Conservation (phyloP, 345 rosid genomes). For the Luvunga scandens region DNA sequence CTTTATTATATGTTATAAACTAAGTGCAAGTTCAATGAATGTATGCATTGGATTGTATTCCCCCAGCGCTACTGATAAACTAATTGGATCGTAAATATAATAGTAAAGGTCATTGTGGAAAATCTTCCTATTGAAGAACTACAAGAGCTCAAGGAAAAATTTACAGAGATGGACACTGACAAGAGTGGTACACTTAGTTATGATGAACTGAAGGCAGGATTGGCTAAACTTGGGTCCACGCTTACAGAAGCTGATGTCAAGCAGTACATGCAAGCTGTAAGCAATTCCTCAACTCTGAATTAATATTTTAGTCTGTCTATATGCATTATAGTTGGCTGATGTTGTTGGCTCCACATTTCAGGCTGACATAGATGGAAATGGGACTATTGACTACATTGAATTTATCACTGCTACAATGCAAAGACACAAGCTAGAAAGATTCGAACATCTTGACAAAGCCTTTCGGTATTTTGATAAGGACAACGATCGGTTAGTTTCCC, state of each 20-base stretch:
- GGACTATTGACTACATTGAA: constrained; percentile 77
- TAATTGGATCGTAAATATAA: not conserved
- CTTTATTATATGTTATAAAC: not conserved
- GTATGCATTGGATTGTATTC: not conserved
- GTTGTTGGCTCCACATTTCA: constrained; percentile 19
- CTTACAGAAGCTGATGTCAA: constrained; percentile 71
- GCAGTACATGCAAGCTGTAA: constrained; percentile 93
- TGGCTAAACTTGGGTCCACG: constrained; percentile 74
- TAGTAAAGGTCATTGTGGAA: constrained; percentile 72
- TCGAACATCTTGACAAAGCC: constrained; percentile 71
- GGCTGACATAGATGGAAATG: constrained; percentile 95
- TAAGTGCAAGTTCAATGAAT: not conserved
- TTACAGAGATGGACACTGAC: constrained; percentile 80
- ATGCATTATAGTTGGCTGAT: not conserved
- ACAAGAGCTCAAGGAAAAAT: constrained; percentile 71
- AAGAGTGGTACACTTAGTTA: constrained; percentile 81
- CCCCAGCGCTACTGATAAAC: not conserved
- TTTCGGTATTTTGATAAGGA: constrained; percentile 89
- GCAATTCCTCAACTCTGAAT: constrained; percentile 13
- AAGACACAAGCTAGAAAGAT: constrained; percentile 71
- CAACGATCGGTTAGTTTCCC: constrained; percentile 57
- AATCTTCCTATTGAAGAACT: constrained; percentile 76
- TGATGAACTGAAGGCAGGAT: constrained; percentile 69
- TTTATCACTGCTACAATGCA: constrained; percentile 89
- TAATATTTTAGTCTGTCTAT: not conserved